Evolutionary conservation across 192 early-diverging fungal genomes (phyloP), one percentile per base, ranked within the genome.

Genomic region (Glomus cerebriforme): DNA sequence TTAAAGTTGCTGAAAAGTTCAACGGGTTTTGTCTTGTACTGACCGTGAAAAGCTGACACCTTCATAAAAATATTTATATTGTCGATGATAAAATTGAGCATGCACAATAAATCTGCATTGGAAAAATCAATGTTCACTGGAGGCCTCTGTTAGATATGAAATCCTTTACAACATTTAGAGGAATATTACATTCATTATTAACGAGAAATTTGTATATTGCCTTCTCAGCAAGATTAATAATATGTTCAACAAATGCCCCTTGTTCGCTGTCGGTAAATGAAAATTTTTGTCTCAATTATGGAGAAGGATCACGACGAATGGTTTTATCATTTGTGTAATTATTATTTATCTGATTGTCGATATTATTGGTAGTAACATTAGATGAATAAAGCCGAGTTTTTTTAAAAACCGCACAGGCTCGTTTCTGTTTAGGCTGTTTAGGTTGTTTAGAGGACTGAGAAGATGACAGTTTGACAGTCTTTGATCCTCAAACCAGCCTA

Each of bases 161-260:
- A 26, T 3, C n/a, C 37, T 27, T 49, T 29, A 64, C 29, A 64
- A 64, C 34, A 15, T 76, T 13, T 3, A 45, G 5, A 45, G 74
- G 74, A 64, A 76, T 64, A n/a, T 26, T 64, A 45, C 22, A 9
- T 64, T 76, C 74, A 34, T 64, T 76, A 8, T 76, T 27, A 47
- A 64, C 37, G 0, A 76, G 60, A 64, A 76, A 76, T 22, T 64
- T 27, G 13, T 76, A 76, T 6, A 76, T 29, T 45, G 24, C 59
- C 17, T 64, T 76, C 22, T 76, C 74, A 13, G 60, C 60, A 76
- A 76, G 74, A 13, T 76, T 76, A 76, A 76, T 64, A 13, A 76
- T 47, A 64, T 45, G 74, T 26, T 76, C 74, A 8, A 76, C 39
- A 76, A 76, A 26, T 64, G 35, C 22, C 15, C 71, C 74, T 64